These are phyloP conservation scores for Teratosphaeria zuluensis DNA, from an alignment of 2,329 filamentous ascomycete species.

Conservation along the genomic window DNA sequence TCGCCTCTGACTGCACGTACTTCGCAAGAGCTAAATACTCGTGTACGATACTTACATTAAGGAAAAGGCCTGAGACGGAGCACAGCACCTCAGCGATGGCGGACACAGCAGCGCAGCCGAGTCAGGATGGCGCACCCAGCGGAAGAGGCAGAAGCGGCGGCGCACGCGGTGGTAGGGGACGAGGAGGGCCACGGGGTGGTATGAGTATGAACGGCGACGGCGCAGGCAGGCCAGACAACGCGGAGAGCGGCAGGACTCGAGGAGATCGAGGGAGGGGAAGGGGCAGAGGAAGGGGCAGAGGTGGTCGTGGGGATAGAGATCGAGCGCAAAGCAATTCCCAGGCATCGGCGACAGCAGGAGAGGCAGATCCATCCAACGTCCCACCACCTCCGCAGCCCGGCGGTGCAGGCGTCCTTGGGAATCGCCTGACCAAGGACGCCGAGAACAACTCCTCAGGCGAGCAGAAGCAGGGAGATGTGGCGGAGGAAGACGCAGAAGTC, in stretches of 20 bases:
- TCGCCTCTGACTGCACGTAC: not conserved
- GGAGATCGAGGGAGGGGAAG: slow-evolving; percentile 7
- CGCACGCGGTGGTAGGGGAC: not conserved
- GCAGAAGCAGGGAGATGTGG: slow-evolving; percentile 6
- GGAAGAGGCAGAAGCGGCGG: not conserved
- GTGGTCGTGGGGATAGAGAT: slow-evolving; percentile 7
- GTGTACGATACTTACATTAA: not conserved
- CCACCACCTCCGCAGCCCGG: slow-evolving; percentile 30
- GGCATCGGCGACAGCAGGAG: not conserved
- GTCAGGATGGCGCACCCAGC: not conserved
- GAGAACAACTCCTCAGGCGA: slow-evolving; percentile 26
- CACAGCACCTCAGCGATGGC: not conserved
- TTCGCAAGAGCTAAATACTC: not conserved
- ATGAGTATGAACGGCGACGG: not conserved
- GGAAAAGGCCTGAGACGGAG: not conserved
- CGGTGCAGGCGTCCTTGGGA: slow-evolving; percentile 33
- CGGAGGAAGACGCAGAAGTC: slow-evolving; percentile 51
- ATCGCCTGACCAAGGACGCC: slow-evolving; percentile 40
- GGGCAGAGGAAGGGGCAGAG: slow-evolving; percentile 14
- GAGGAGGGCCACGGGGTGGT: not conserved
- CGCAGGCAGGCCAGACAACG: slow-evolving; percentile 1
- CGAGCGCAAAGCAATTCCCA: slow-evolving; percentile 4
- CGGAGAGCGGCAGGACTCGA: not conserved
- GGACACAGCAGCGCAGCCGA: not conserved
- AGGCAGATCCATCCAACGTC: slow-evolving; percentile 12